Conservation (phyloP, 495 filamentous ascomycete species). For the Penicillium cinerascens region DNA sequence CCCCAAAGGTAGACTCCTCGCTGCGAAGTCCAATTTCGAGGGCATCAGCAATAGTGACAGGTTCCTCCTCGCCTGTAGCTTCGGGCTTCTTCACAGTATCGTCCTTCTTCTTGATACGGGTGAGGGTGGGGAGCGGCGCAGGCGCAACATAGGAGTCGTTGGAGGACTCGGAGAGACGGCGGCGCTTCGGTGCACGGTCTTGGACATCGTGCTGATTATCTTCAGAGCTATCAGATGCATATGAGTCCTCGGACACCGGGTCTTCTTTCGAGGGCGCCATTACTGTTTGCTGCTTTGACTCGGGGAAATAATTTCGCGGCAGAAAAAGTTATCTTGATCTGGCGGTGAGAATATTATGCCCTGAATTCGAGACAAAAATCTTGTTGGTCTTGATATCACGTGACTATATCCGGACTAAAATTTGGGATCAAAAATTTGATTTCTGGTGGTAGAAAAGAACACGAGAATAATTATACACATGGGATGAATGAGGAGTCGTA, state of each 20-base stretch:
- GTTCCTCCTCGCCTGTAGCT: constrained; percentile 26
- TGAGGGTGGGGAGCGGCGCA: constrained; percentile 40
- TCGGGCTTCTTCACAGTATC: constrained; percentile 20
- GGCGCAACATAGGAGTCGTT: constrained; percentile 37
- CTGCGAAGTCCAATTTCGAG: constrained; percentile 40
- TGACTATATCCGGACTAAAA: neutral
- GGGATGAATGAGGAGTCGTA: neutral
- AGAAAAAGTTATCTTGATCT: constrained; percentile 37
- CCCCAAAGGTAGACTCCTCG: constrained; percentile 63
- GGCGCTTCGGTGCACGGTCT: constrained; percentile 37
- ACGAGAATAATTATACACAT: neutral
- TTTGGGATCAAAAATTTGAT: neutral
- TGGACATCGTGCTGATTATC: constrained; percentile 22
- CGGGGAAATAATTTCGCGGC: constrained; percentile 37
- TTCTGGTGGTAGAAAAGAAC: neutral
- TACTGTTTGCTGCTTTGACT: constrained; percentile 19
- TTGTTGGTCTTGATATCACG: neutral
- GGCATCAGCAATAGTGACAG: constrained; percentile 42
- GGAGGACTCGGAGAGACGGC: constrained; percentile 43
- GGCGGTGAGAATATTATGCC: constrained; percentile 21
- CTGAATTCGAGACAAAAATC: neutral
- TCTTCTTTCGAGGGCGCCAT: constrained; percentile 36
- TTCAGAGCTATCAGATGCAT: constrained; percentile 23
- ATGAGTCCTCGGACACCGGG: constrained; percentile 20
- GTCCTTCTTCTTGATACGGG: constrained; percentile 46